Conservation (phyloP, 345 rosid species). For the Arabidopsis suecica region DNA sequence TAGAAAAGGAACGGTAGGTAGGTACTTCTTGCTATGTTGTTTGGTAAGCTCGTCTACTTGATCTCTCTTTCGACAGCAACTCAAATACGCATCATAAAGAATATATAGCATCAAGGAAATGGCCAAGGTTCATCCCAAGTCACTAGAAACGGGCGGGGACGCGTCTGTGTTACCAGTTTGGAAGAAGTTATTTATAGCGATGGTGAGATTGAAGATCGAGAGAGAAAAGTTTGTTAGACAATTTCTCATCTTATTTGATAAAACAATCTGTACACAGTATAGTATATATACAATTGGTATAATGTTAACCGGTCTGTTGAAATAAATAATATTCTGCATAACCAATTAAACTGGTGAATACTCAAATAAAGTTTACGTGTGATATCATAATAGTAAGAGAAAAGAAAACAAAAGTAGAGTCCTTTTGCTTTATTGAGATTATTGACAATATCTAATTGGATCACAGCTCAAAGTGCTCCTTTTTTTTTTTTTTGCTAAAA, state of each 20-base stretch:
- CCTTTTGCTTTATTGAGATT: conserved; percentile 34
- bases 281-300: too few species aligned
- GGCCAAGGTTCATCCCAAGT: conserved; percentile 68
- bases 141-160: background rate
- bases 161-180: conserved; percentile 65
- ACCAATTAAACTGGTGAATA: too few species aligned
- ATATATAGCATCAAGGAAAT: conserved; percentile 39
- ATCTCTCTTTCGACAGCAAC: background rate
- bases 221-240: too few species aligned
- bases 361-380: background rate
- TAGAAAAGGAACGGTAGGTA: background rate
- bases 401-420: background rate
- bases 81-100: background rate
- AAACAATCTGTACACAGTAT: too few species aligned
- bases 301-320: too few species aligned
- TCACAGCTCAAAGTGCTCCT: background rate
- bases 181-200: conserved; percentile 53
- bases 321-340: too few species aligned
- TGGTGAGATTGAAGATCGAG: too few species aligned
- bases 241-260: too few species aligned
- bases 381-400: conserved; percentile 21
- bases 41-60: conserved; percentile 1
- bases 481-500: too few species aligned
- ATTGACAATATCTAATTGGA: background rate
- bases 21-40: background rate